Evolutionary conservation across 2,329 filamentous ascomycete species (phyloP), one percentile per base, ranked within the genome.

Genomic region (Colletotrichum sojae): DNA sequence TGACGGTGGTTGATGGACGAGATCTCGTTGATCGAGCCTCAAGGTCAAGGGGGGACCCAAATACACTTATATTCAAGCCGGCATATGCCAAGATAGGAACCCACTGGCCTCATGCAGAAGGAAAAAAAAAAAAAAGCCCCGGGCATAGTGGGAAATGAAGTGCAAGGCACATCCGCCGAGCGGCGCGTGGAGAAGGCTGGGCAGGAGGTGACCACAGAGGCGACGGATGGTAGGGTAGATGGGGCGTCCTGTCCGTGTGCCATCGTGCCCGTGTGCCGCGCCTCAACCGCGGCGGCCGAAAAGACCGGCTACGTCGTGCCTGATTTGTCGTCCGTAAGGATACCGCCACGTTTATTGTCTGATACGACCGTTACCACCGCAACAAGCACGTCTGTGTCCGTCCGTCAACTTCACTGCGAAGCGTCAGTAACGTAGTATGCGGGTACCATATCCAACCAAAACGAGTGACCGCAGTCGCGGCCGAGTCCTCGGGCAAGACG

Each of bases 61-160:
- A 56, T 57, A 66, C 43, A 60, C 45, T 69, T 69, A 61, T 66
- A 69, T 66, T 43, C n/a, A 52, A 54, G 39, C 31, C 62, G 16
- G 15, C 46, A 31, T 6, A 56, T 39, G 55, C 62, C 56, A 66
- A 60, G 55, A 20, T 9, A 18, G 20, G 31, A 45, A 48, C 18
- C 51, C 36, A 55, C 36, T 5, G 22, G 31, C 13, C 49, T 52
- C 31, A 15, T 59, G 56, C 9, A n/a, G 15, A 48, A 22, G 45
- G 18, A 4, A 25, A 55, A 45, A 27, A 56, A 22, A 55, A 45
- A 27, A 56, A 22, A 66, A 56, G 66, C 62, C 63, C 36, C 51
- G 51, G 66, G 36, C 22, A 56, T 66, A 40, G 22, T 60, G 45
- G 36, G 63, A 69, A 66, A 60, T 53, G 63, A 40, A 40, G 25